These are phyloP conservation scores for Phytophthora quininea DNA, from an alignment of 352 stramenopile species.

Conservation along the genomic window DNA sequence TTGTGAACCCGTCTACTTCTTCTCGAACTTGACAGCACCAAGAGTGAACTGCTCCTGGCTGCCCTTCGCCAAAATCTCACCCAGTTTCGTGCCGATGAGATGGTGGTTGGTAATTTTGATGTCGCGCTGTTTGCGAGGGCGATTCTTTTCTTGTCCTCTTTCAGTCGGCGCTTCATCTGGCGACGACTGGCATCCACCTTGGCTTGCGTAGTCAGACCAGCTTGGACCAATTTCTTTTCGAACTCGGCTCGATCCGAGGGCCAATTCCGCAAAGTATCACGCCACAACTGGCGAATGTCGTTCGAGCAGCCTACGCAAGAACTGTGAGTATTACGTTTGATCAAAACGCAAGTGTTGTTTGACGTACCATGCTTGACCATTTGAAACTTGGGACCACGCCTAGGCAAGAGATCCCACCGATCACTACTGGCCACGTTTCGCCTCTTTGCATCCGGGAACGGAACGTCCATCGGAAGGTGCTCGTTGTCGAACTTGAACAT, in stretches of 20 bases:
- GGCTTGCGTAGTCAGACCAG: constrained; percentile 79
- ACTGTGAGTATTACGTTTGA: background rate
- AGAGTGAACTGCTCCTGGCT: constrained; percentile 81
- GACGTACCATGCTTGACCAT: constrained; percentile 78
- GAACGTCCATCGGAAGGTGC: constrained; percentile 76
- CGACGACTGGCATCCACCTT: constrained; percentile 83
- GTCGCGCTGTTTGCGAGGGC: constrained; percentile 80
- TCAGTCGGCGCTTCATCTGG: constrained; percentile 80
- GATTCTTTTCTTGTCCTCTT: constrained; percentile 87
- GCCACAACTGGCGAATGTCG: constrained; percentile 85
- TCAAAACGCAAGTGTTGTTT: too few species aligned
- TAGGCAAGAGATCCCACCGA: constrained; percentile 75
- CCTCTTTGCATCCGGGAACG: constrained; percentile 75
- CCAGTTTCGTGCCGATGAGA: constrained; percentile 86
- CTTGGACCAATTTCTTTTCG: constrained; percentile 81
- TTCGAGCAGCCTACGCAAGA: constrained; percentile 70
- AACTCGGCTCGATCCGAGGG: constrained; percentile 78
- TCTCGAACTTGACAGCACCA: constrained; percentile 83
- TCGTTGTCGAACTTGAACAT: constrained; percentile 89
- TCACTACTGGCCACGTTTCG: constrained; percentile 67
- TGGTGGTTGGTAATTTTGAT: constrained; percentile 92
- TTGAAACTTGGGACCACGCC: constrained; percentile 73
- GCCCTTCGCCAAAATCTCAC: constrained; percentile 82
- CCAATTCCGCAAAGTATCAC: constrained; percentile 76
- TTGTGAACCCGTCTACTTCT: constrained; percentile 40